phyloP scores from a whole-genome alignment of 106 monocot species.

The Apostasia shenzhenica region DNA sequence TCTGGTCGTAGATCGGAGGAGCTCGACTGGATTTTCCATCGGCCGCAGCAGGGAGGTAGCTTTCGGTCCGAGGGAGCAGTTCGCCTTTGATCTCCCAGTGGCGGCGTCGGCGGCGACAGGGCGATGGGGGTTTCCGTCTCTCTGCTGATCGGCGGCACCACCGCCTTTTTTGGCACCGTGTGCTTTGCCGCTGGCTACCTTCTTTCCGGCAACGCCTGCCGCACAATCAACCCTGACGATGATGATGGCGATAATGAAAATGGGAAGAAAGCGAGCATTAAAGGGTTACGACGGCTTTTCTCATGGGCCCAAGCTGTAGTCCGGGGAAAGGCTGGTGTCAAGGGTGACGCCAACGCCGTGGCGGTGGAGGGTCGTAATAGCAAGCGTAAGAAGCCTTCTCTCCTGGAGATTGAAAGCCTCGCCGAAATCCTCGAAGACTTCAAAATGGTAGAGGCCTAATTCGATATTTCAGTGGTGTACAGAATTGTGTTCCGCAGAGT shows the following conservation, averaged over 20 bases:
- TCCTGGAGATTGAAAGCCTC: slow-evolving; percentile 69
- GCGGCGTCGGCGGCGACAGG: not conserved
- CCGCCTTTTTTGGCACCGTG: slow-evolving; percentile 47
- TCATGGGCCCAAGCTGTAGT: slow-evolving; percentile 22
- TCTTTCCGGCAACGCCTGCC: slow-evolving; percentile 23
- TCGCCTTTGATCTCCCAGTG: too few relatives aligned
- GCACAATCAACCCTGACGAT: not conserved
- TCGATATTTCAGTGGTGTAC: not conserved
- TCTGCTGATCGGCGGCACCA: slow-evolving; percentile 25
- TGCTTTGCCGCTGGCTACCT: slow-evolving; percentile 78
- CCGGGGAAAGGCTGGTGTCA: not conserved
- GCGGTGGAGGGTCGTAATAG: slow-evolving; percentile 13
- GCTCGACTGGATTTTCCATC: too few relatives aligned
- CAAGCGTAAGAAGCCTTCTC: slow-evolving; percentile 17
- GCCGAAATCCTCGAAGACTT: slow-evolving; percentile 86
- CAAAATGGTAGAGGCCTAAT: slow-evolving; percentile 55
- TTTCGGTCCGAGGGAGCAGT: too few relatives aligned
- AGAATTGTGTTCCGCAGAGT: not conserved
- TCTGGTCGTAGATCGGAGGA: too few relatives aligned
- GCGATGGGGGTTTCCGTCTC: slow-evolving; percentile 39
- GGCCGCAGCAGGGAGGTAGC: too few relatives aligned
- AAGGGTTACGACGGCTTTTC: slow-evolving; percentile 15
- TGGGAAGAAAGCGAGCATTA: slow-evolving; percentile 8
- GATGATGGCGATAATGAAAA: slow-evolving; percentile 11
- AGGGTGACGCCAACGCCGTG: not conserved